Evolutionary conservation across 116 monocot species (phyloP).

Genomic region (Trichopus zeylanicus): DNA sequence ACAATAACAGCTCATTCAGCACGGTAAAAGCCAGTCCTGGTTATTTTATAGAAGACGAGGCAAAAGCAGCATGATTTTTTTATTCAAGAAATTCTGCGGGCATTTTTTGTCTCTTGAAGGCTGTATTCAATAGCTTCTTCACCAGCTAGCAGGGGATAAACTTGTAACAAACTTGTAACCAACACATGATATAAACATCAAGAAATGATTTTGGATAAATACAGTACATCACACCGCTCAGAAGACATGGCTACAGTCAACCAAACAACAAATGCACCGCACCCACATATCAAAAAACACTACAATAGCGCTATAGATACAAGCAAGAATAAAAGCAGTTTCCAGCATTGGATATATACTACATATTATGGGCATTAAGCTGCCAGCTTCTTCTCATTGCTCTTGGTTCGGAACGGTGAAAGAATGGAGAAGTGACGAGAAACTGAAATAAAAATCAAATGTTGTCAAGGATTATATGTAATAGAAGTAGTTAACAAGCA

Average conservation of each 20-base stretch:
- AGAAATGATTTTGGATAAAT: not conserved
- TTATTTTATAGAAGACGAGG: too few relatives aligned
- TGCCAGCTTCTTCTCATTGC: constrained; percentile 41
- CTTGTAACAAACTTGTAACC: not conserved
- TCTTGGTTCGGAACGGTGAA: constrained; percentile 66
- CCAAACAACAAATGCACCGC: not conserved
- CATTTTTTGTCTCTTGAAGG: too few relatives aligned
- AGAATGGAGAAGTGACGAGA: constrained; percentile 75
- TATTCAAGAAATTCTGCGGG: too few relatives aligned
- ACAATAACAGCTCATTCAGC: constrained; percentile 22
- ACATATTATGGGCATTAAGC: constrained; percentile 12
- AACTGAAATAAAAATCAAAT: constrained; percentile 25
- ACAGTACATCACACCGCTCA: not conserved
- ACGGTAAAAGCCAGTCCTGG: too few relatives aligned
- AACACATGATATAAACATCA: not conserved
- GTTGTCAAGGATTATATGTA: too few relatives aligned
- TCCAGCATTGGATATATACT: not conserved
- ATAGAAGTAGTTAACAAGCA: not conserved
- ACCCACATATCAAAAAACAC: not conserved
- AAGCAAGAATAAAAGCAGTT: not conserved
- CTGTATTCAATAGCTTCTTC: too few relatives aligned
- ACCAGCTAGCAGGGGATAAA: too few relatives aligned
- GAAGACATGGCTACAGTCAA: not conserved
- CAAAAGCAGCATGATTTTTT: too few relatives aligned
- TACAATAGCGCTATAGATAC: not conserved